Conservation (phyloP, 2,329 filamentous ascomycete species). For the Pseudopyricularia javanii region DNA sequence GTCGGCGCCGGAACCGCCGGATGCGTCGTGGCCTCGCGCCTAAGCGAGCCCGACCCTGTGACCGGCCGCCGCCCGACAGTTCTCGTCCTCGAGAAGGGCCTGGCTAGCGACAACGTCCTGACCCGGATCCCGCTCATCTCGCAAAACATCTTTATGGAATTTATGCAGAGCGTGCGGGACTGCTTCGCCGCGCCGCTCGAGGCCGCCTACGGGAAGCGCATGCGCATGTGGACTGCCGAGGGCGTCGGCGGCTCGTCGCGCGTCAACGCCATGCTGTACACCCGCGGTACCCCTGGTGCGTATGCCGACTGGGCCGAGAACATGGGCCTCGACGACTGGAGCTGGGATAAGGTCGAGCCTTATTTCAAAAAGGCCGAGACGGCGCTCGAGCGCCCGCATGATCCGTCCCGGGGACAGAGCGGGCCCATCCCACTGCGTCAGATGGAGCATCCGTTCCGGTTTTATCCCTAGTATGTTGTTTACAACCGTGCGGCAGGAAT, state of each 20-base stretch:
- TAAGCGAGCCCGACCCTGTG: constrained; percentile 17
- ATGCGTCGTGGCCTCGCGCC: constrained; percentile 30
- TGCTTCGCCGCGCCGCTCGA: constrained; percentile 15
- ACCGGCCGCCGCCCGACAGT: constrained; percentile 19
- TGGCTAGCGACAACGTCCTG: constrained; percentile 13
- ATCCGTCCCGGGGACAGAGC: constrained; percentile 12
- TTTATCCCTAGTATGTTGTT: constrained; percentile 7
- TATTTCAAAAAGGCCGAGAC: constrained; percentile 13
- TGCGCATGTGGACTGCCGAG: constrained; percentile 13
- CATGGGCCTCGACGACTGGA: constrained; percentile 18
- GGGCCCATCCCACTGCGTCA: constrained; percentile 9
- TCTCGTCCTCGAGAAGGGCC: constrained; percentile 23
- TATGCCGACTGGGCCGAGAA: constrained; percentile 17
- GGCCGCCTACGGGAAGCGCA: constrained; percentile 7
- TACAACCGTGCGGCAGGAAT: background rate
- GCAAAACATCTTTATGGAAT: constrained; percentile 12
- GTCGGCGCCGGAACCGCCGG: constrained; percentile 34
- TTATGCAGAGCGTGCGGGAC: constrained; percentile 11
- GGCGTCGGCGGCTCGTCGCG: constrained; percentile 18
- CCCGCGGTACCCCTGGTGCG: constrained; percentile 14
- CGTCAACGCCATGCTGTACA: constrained; percentile 19
- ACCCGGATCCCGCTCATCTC: constrained; percentile 16
- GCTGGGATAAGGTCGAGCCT: constrained; percentile 18
- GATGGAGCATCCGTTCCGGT: constrained; percentile 1
- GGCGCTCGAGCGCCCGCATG: constrained; percentile 8